Evolutionary conservation across 768 basidiomycete species (phyloP).

Genomic region (Saitozyma podzolica): DNA sequence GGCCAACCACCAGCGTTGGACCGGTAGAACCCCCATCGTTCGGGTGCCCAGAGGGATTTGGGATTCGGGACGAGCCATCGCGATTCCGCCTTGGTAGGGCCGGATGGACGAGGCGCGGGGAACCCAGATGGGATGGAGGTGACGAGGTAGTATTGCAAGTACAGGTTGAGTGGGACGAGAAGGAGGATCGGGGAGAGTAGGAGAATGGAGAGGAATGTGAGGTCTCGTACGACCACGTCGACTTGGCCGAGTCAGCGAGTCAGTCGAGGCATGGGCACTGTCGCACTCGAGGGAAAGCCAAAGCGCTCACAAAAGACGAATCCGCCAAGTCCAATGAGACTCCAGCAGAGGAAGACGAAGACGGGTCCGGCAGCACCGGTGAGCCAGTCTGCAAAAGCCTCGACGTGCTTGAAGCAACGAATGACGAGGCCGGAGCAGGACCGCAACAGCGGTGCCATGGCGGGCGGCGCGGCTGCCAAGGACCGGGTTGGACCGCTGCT

Average conservation of each 20-base stretch:
- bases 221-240: constrained; percentile 69
- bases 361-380: constrained; percentile 90
- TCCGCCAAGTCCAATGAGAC: constrained; percentile 68
- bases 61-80: constrained; percentile 46
- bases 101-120: constrained; percentile 51
- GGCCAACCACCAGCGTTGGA: no score
- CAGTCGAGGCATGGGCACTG: background rate
- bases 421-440: constrained; percentile 55
- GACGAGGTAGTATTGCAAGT: constrained; percentile 80
- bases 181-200: constrained; percentile 62
- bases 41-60: constrained; percentile 60
- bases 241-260: constrained; percentile 57
- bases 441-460: constrained; percentile 21
- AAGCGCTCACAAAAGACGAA: constrained; percentile 74
- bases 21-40: constrained; percentile 25
- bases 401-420: constrained; percentile 66
- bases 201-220: constrained; percentile 63
- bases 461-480: no score
- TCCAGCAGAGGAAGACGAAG: constrained; percentile 78
- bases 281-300: background rate
- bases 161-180: constrained; percentile 74
- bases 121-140: constrained; percentile 79
- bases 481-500: background rate
- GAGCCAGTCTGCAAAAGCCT: constrained; percentile 71
- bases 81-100: constrained; percentile 14